These are phyloP conservation scores for Arabis alpina DNA, from an alignment of 345 rosid genomes.

Conservation along the genomic window DNA sequence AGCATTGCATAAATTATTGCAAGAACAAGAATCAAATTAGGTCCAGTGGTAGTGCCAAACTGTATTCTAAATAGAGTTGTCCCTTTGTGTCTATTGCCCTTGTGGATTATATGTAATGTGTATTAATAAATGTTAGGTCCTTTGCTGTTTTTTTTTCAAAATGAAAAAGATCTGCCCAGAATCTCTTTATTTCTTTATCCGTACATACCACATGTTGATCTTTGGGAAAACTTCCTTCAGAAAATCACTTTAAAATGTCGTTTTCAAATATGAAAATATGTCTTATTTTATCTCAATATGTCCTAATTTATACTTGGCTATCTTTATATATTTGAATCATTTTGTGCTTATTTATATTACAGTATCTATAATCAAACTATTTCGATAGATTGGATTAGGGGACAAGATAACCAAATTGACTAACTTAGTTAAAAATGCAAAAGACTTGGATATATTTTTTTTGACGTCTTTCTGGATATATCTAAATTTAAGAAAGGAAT, in stretches of 20 bases:
- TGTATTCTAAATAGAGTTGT: slow-evolving; percentile 34
- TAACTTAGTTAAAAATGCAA: slow-evolving; percentile 1
- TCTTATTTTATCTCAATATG: slow-evolving; percentile 18
- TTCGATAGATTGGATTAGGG: neutral
- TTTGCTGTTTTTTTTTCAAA: neutral
- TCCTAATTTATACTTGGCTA: neutral
- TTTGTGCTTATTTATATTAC: slow-evolving; percentile 1
- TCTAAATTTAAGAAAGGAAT: neutral
- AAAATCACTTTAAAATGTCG: slow-evolving; percentile 16
- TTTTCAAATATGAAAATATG: slow-evolving; percentile 21
- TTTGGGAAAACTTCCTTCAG: slow-evolving; percentile 7
- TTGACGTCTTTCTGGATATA: neutral
- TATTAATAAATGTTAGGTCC: slow-evolving; percentile 31
- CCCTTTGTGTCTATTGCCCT: slow-evolving; percentile 33
- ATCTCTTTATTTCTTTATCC: slow-evolving; percentile 25
- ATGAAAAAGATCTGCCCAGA: neutral
- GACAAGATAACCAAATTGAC: neutral
- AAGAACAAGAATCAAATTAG: slow-evolving; percentile 34
- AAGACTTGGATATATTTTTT: too few relatives aligned
- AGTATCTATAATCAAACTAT: neutral
- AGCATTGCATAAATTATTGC: slow-evolving; percentile 24
- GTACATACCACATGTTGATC: slow-evolving; percentile 41
- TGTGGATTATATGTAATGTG: slow-evolving; percentile 17
- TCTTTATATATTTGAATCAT: slow-evolving; percentile 7
- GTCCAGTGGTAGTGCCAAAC: slow-evolving; percentile 42